Evolutionary conservation across 192 early-diverging fungal genomes (phyloP).

Genomic region (Backusella westeae): DNA sequence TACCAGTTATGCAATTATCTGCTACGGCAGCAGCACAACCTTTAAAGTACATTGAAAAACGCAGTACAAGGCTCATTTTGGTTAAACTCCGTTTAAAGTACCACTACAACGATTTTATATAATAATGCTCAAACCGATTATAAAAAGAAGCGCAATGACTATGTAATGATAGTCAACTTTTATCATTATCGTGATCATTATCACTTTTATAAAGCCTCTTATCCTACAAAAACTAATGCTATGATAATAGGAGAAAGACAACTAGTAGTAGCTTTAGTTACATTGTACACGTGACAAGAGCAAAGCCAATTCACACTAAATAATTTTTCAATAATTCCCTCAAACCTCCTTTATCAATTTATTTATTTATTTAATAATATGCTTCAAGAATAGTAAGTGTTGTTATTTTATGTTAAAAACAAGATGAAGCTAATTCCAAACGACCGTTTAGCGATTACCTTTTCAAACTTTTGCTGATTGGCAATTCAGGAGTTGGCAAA

Average conservation of each 20-base stretch:
- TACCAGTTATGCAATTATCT: background rate
- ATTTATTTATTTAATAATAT: background rate
- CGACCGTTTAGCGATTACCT: conserved; percentile 81
- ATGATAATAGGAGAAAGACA: background rate
- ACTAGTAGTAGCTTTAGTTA: background rate
- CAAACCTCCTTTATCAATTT: background rate
- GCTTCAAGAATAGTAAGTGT: conserved; percentile 24
- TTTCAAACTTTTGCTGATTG: conserved; percentile 97
- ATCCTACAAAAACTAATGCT: background rate
- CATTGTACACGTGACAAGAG: background rate
- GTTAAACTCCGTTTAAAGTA: background rate
- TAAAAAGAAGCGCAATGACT: background rate
- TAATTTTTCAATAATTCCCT: background rate
- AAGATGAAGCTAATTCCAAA: background rate
- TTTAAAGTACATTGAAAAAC: background rate
- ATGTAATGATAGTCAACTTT: background rate
- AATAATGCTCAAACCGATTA: background rate
- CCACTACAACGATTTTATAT: background rate
- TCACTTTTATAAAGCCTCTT: background rate
- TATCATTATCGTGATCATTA: background rate
- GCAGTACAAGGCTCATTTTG: no score
- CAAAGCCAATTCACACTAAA: background rate
- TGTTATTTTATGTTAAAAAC: background rate
- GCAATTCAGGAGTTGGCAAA: conserved; percentile 98
- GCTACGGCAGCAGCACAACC: background rate